Evolutionary conservation across 257 asterid genomes (phyloP).

Genomic region (Nicotiana benthamiana): DNA sequence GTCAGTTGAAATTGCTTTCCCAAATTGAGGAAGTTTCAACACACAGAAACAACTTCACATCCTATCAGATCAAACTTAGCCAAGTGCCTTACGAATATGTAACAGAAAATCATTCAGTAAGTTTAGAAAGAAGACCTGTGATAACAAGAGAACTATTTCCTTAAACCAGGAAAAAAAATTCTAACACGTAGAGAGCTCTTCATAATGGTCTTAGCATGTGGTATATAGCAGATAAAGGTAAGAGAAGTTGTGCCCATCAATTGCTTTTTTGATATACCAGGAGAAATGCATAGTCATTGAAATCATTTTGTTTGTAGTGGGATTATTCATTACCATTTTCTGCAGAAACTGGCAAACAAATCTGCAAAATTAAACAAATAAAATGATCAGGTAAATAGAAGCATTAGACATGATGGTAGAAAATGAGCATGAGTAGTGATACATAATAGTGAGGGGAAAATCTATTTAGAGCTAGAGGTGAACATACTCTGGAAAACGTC

Average conservation of each 20-base stretch:
- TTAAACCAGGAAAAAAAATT: too few species aligned
- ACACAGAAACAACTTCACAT: too few species aligned
- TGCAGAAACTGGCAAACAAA: conserved; percentile 75
- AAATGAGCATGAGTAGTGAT: background rate
- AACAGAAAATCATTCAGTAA: background rate
- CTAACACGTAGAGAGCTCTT: background rate
- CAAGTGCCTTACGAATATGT: background rate
- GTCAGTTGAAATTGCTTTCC: too few species aligned
- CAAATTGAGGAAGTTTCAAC: too few species aligned
- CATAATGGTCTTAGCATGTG: background rate
- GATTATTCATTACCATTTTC: conserved; percentile 53
- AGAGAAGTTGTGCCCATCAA: background rate
- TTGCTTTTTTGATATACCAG: background rate
- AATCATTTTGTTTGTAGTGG: background rate
- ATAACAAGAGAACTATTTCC: background rate
- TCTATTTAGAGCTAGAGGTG: background rate
- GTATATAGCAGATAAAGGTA: background rate
- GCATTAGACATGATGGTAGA: background rate
- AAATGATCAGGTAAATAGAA: background rate
- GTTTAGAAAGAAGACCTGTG: background rate
- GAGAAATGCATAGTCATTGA: background rate
- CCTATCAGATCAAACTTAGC: too few species aligned
- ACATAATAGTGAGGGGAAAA: background rate
- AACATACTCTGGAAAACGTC: conserved; percentile 76
- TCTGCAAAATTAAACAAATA: conserved; percentile 32